Conservation (phyloP, 1,284 basidiomycete genomes). For the Pisolithus thermaeus region DNA sequence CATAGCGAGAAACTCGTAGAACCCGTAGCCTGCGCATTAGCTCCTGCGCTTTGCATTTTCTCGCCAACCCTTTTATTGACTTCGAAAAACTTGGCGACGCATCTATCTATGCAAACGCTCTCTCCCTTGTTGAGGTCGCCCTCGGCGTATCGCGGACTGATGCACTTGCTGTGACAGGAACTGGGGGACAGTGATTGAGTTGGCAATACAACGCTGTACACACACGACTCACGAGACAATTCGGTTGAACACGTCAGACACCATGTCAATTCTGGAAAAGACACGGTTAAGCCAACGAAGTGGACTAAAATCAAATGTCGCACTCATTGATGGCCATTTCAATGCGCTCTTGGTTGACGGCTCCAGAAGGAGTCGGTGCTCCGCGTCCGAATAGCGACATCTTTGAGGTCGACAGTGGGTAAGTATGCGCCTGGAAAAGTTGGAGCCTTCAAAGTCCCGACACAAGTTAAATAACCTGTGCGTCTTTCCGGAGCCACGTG, state of each 20-base stretch:
- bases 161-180: conserved; percentile 87
- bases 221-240: conserved; percentile 64
- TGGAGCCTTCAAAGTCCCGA: conserved; percentile 9
- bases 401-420: conserved; percentile 10
- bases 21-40: conserved; percentile 36
- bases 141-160: conserved; percentile 82
- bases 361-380: conserved; percentile 36
- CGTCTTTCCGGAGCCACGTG: conserved; percentile 17
- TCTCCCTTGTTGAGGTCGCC: conserved; percentile 97
- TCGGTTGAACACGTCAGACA: conserved; percentile 92
- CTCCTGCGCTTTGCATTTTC: conserved; percentile 63
- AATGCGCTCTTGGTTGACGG: conserved; percentile 66
- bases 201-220: conserved; percentile 5
- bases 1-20: conserved; percentile 28
- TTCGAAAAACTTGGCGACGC: conserved; percentile 88
- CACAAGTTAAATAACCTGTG: background rate
- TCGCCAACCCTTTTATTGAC: conserved; percentile 97
- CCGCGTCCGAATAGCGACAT: conserved; percentile 72
- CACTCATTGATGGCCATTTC: conserved; percentile 80
- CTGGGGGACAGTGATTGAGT: conserved; percentile 32
- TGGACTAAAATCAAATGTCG: conserved; percentile 18
- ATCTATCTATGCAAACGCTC: conserved; percentile 96
- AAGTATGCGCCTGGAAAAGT: background rate
- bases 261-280: conserved; percentile 72
- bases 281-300: conserved; percentile 10